Evolutionary conservation across 208 protist genomes (phyloP).

Genomic region (Kentomonas sorsogonicus): DNA sequence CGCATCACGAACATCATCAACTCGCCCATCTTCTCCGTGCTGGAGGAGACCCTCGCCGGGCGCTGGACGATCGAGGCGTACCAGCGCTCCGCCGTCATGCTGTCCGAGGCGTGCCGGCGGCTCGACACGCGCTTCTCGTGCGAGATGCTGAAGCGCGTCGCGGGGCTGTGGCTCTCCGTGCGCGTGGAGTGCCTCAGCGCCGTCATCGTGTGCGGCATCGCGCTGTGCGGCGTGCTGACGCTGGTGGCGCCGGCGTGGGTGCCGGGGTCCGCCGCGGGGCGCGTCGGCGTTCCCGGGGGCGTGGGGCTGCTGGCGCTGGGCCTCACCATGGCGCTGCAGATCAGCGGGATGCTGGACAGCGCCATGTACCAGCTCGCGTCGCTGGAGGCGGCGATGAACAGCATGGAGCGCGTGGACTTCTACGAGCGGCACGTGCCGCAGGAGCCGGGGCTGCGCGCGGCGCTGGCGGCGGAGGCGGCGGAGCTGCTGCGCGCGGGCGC

Average conservation of each 20-base stretch:
- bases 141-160: constrained; percentile 24
- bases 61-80: constrained; percentile 83
- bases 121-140: constrained; percentile 36
- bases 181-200: constrained; percentile 85
- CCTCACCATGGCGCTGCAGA: constrained; percentile 49
- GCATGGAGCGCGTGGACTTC: constrained; percentile 61
- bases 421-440: constrained; percentile 44
- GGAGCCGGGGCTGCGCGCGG: too few relatives aligned
- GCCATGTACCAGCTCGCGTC: constrained; percentile 34
- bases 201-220: constrained; percentile 40
- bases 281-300: constrained; percentile 15
- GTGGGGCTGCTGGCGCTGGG: constrained; percentile 47
- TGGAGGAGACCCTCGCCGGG: constrained; percentile 63
- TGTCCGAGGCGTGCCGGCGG: constrained; percentile 26
- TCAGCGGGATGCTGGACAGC: constrained; percentile 41
- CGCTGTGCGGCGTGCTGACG: constrained; percentile 36
- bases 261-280: too few relatives aligned
- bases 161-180: constrained; percentile 80
- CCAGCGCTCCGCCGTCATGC: constrained; percentile 57
- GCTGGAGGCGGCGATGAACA: constrained; percentile 73
- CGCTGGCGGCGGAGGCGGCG: too few relatives aligned
- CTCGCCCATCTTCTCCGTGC: constrained; percentile 90
- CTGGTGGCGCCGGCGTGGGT: constrained; percentile 12
- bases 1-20: constrained; percentile 75
- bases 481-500: too few relatives aligned